Evolutionary conservation across 768 basidiomycete species (phyloP).

Genomic region (Tricholoma terreum): DNA sequence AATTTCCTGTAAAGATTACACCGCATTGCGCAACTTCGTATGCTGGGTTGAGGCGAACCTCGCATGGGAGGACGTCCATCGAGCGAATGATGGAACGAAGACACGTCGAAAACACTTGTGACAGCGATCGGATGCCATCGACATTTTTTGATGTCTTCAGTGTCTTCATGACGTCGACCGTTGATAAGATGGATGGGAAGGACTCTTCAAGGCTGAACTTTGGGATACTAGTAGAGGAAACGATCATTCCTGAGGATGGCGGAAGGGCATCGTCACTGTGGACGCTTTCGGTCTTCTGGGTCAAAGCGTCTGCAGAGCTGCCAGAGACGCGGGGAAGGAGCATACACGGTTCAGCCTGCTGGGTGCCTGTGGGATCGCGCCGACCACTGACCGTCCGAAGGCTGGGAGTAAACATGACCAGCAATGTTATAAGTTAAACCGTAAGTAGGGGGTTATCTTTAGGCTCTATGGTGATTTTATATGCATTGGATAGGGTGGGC

Average conservation of each 20-base stretch:
- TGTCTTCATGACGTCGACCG: constrained; percentile 24
- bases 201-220: constrained; percentile 29
- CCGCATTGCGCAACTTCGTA: constrained; percentile 15
- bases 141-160: constrained; percentile 14
- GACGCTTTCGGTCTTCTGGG: constrained; percentile 21
- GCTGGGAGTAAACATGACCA: constrained; percentile 8
- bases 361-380: background rate
- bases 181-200: constrained; percentile 34
- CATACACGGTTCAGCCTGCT: background rate
- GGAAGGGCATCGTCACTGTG: constrained; percentile 23
- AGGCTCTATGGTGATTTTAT: too few relatives aligned
- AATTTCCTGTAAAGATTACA: constrained; percentile 10
- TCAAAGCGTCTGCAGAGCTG: background rate
- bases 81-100: constrained; percentile 14
- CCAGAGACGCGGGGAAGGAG: background rate
- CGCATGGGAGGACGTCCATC: constrained; percentile 13
- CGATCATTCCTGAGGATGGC: constrained; percentile 16
- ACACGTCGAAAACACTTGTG: constrained; percentile 16
- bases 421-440: background rate
- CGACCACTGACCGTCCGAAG: constrained; percentile 10
- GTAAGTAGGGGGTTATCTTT: too few relatives aligned
- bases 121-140: constrained; percentile 7
- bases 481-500: too few relatives aligned
- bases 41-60: constrained; percentile 7
- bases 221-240: constrained; percentile 5